Conservation (phyloP, 192 early-diverging fungal genomes). For the Coemansia sp. region DNA sequence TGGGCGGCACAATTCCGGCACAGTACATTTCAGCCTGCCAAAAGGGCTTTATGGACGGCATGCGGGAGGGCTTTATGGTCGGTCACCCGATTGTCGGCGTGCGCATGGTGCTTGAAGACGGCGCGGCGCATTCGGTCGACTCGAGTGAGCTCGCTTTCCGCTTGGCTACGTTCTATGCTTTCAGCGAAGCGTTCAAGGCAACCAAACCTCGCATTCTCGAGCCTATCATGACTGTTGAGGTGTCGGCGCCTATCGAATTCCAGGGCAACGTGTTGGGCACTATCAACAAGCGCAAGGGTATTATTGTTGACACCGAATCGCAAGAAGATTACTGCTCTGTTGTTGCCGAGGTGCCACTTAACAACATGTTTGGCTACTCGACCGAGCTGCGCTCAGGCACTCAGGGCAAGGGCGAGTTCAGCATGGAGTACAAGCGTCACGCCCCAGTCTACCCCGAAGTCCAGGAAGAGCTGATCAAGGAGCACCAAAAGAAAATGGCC, state of each 20-base stretch:
- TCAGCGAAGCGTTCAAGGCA: constrained; percentile 84
- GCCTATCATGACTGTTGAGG: constrained; percentile 93
- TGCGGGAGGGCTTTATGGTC: constrained; percentile 86
- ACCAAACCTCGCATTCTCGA: constrained; percentile 84
- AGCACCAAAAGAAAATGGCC: constrained; percentile 72
- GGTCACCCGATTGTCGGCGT: constrained; percentile 86
- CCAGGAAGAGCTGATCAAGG: constrained; percentile 84
- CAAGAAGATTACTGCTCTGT: constrained; percentile 90
- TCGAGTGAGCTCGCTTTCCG: constrained; percentile 96
- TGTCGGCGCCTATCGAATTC: constrained; percentile 89
- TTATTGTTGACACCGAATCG: constrained; percentile 87
- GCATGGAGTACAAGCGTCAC: constrained; percentile 95
- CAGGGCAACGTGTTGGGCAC: constrained; percentile 88
- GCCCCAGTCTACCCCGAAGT: constrained; percentile 71
- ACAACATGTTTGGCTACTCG: constrained; percentile 99
- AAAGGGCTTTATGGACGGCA: constrained; percentile 91
- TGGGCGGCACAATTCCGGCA: constrained; percentile 91
- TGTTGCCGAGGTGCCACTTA: constrained; percentile 85
- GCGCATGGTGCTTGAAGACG: constrained; percentile 89
- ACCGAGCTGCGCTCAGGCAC: constrained; percentile 89
- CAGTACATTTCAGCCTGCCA: constrained; percentile 93
- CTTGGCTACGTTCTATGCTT: constrained; percentile 79
- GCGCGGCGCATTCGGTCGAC: constrained; percentile 88
- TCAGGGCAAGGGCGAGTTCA: constrained; percentile 97
- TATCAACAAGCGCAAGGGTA: constrained; percentile 96